phyloP scores from a whole-genome alignment of 2,329 filamentous ascomycete genomes.

The Orbilia oligospora region DNA sequence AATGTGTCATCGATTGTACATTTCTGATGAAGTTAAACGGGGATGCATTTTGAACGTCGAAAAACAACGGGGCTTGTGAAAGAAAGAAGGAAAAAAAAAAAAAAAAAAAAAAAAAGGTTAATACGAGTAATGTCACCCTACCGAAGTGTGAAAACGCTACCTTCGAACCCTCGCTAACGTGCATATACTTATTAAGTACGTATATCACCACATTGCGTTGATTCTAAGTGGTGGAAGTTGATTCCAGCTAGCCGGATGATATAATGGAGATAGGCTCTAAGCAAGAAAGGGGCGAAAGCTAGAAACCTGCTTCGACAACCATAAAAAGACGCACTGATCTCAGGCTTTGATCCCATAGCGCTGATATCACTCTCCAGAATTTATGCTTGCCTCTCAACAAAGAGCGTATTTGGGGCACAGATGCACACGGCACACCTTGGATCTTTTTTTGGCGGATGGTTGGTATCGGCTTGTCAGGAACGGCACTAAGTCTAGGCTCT shows the following conservation, averaged over 20 bases:
- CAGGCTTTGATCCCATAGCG: slow-evolving; percentile 10
- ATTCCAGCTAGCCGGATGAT: slow-evolving; percentile 3
- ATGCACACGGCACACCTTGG: slow-evolving; percentile 3
- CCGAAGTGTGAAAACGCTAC: background rate
- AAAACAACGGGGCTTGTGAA: background rate
- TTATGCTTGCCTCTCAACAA: slow-evolving; percentile 3
- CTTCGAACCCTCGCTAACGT: background rate
- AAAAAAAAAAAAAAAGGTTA: background rate
- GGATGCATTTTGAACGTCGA: slow-evolving; percentile 11
- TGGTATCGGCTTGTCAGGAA: slow-evolving; percentile 31
- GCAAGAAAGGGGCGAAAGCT: slow-evolving; percentile 4
- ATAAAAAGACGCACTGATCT: slow-evolving; percentile 8
- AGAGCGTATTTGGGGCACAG: slow-evolving; percentile 2
- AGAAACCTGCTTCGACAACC: slow-evolving; percentile 6
- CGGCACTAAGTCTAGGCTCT: slow-evolving; percentile 4
- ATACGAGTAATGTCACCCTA: slow-evolving; percentile 17
- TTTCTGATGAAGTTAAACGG: slow-evolving; percentile 19
- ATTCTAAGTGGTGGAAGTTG: slow-evolving; percentile 11
- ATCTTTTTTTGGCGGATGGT: slow-evolving; percentile 13
- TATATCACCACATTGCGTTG: background rate
- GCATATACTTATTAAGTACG: no score
- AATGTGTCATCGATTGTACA: slow-evolving; percentile 19
- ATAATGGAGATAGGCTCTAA: slow-evolving; percentile 5
- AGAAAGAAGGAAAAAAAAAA: background rate
- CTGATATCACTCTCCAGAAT: background rate